phyloP scores from a whole-genome alignment of 352 stramenopile species.

The Phytopythium delawarense region DNA sequence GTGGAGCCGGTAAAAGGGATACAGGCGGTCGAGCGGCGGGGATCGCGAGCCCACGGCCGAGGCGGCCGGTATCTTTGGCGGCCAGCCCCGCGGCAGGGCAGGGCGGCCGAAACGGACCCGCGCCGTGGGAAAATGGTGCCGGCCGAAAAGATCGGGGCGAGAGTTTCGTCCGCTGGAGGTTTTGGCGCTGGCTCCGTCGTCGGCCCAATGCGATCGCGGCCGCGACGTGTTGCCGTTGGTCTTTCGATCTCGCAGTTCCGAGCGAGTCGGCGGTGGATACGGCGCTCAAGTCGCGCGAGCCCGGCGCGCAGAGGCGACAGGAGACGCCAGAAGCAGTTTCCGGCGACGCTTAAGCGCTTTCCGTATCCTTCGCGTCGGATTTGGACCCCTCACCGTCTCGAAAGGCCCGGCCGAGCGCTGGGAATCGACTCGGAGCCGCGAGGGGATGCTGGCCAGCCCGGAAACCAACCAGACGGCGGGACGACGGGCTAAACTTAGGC shows the following conservation, averaged over 20 bases:
- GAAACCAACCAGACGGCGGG: neutral
- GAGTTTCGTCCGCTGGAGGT: neutral
- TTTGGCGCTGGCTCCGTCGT: neutral
- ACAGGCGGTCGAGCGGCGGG: neutral
- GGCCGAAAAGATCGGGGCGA: neutral
- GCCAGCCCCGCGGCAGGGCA: neutral
- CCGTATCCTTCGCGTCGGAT: neutral
- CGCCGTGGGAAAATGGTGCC: neutral
- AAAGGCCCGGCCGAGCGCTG: neutral
- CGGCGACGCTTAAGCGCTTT: neutral
- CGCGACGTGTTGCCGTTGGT: neutral
- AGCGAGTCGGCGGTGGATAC: neutral
- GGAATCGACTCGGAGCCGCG: neutral
- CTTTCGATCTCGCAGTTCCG: neutral
- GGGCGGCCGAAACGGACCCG: neutral
- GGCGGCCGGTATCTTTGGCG: neutral
- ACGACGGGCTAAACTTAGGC: neutral
- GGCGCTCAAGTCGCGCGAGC: neutral
- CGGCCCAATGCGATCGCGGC: neutral
- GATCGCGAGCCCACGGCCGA: neutral
- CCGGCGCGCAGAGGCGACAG: neutral
- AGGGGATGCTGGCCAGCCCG: neutral
- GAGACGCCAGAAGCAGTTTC: neutral
- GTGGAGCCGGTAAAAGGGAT: conserved; percentile 2
- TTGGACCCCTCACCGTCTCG: neutral